A percentile compares a stretch with the other conserved stretches of the same genome.
Evolutionary conservation across 2,329 filamentous ascomycete genomes (phyloP).

Genomic region (Aspergillus sp.): DNA sequence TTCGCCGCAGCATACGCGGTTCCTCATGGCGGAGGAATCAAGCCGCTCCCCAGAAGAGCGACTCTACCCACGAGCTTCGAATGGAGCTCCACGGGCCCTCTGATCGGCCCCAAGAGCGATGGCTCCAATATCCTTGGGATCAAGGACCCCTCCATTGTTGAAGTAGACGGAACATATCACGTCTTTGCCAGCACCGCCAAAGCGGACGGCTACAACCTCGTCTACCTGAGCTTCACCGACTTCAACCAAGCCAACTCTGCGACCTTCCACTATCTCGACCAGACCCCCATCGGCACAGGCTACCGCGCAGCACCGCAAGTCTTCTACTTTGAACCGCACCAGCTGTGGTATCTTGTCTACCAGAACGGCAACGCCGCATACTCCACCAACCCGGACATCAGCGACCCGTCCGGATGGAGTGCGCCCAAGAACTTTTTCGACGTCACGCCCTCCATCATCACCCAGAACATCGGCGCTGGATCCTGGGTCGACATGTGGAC

Average conservation of each 20-base stretch:
- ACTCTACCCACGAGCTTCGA: slow-evolving; percentile 5
- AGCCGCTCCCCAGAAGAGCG: background rate
- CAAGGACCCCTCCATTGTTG: slow-evolving; percentile 8
- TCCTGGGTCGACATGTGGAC: slow-evolving; percentile 8
- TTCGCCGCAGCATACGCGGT: too few relatives aligned
- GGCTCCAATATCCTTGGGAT: background rate
- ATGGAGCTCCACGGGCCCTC: slow-evolving; percentile 4
- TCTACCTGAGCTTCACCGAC: slow-evolving; percentile 10
- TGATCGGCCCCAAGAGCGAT: slow-evolving; percentile 4
- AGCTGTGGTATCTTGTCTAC: slow-evolving; percentile 4
- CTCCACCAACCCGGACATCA: slow-evolving; percentile 6
- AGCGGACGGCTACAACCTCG: slow-evolving; percentile 4
- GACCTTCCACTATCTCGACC: slow-evolving; percentile 7
- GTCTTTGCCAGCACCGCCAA: slow-evolving; percentile 9
- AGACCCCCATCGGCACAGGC: slow-evolving; percentile 2
- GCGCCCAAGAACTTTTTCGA: slow-evolving; percentile 5
- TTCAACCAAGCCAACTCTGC: slow-evolving; percentile 5
- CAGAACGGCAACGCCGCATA: slow-evolving; percentile 8
- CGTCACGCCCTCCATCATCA: slow-evolving; percentile 4
- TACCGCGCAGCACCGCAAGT: slow-evolving; percentile 8
- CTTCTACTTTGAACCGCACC: slow-evolving; percentile 5
- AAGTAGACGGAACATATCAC: slow-evolving; percentile 5
- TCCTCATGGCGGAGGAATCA: too few relatives aligned
- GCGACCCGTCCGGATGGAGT: slow-evolving; percentile 2
- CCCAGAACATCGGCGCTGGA: background rate